A percentile compares a stretch with the other conserved stretches of the same genome.
Evolutionary conservation across 2,329 filamentous ascomycete species (phyloP).

Genomic region (Penicillium thymicola): DNA sequence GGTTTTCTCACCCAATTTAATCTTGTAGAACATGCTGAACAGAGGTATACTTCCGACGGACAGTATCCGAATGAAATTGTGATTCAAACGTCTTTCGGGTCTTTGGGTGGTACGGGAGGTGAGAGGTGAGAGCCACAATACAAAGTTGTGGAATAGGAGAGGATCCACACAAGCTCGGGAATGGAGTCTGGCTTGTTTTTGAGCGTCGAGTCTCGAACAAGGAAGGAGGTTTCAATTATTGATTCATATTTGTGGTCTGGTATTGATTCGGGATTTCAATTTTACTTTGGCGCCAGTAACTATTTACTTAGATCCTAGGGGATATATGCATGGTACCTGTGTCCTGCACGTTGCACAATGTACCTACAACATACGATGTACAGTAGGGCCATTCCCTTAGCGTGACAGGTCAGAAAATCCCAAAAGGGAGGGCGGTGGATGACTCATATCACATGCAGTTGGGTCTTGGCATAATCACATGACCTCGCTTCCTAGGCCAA

Average conservation of each 20-base stretch:
- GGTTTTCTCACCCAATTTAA: constrained; percentile 1
- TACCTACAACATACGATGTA: background rate
- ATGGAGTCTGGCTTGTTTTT: constrained; percentile 12
- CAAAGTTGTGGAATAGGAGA: constrained; percentile 17
- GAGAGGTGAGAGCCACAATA: constrained; percentile 6
- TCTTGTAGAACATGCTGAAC: background rate
- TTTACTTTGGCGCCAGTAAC: background rate
- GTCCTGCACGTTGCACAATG: background rate
- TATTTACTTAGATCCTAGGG: background rate
- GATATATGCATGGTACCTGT: constrained; percentile 1
- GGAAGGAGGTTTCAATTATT: constrained; percentile 22
- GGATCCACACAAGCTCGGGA: constrained; percentile 23
- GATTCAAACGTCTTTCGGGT: background rate
- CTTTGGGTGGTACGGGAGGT: background rate
- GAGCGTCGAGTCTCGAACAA: constrained; percentile 6
- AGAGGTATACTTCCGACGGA: constrained; percentile 1
- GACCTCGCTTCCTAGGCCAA: background rate
- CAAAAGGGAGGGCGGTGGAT: background rate
- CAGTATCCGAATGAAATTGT: constrained; percentile 1
- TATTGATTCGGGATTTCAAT: background rate
- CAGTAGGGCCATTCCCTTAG: background rate
- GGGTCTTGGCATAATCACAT: background rate
- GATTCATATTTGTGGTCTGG: constrained; percentile 3
- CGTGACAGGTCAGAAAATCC: background rate
- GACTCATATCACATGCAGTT: background rate